Evolutionary conservation across 129 eudicot species (phyloP), one percentile per base, ranked within the genome.

Genomic region (Logfia minima): DNA sequence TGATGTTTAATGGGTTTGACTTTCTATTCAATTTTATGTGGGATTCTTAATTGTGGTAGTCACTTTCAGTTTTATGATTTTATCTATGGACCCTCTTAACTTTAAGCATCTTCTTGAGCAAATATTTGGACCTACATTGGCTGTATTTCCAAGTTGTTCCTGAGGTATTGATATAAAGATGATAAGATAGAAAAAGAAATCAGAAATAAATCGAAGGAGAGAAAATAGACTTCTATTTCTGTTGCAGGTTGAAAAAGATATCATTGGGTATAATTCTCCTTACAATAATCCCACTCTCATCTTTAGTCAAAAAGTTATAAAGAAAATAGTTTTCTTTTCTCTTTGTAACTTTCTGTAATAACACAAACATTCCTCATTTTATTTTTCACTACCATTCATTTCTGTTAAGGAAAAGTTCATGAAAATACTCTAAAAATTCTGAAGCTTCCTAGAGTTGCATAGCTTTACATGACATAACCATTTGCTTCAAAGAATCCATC

Each of bases 21-120:
- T 67, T 81, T 81, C 29, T 31, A 16, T 75, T 61, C 16, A 39
- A 72, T 52, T 59, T 68, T 68, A 75, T 69, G 6, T 81, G 66
- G 68, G 32, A 48, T 81, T 81, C 63, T 68, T 74, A 59, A 75
- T 67, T 67, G 75, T 67, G 76, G 80, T 13, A 56, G 76, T 80
- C 84, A 60, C 70, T 80, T 74, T 80, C 84, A 68, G 18, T 43
- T 41, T 74, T 67, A 80, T 80, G 75, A 74, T 58, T 74, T 67
- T 80, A 23, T 80, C 29, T 39, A 58, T 75, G 80, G 84, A 56
- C 84, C 84, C 76, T 74, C 41, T 35, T 66, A 77, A 74, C 75
- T 74, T 80, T 61, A 67, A 80, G 84, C 84, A 80, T 80, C 71
- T 74, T 68, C 70, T 56, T 53, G 53, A 68, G 80, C 63, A 80